phyloP scores from a whole-genome alignment of 495 filamentous ascomycete species.

The Xylaria acuta region DNA sequence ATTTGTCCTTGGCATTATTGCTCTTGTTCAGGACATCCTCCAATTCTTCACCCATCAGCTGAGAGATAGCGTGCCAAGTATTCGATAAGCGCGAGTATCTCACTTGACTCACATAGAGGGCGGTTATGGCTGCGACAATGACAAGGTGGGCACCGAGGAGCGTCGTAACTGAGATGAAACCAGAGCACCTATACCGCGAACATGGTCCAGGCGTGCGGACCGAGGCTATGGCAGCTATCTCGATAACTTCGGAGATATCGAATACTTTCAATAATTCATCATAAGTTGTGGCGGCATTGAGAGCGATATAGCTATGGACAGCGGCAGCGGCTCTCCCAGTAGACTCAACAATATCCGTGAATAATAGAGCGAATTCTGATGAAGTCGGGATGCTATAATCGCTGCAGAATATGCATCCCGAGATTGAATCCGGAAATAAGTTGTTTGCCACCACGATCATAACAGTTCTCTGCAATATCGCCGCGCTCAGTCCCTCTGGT shows the following conservation, averaged over 20 bases:
- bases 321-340: constrained; percentile 12
- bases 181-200: background rate
- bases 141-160: background rate
- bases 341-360: constrained; percentile 3
- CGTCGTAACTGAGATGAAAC: background rate
- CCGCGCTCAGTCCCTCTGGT: background rate
- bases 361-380: background rate
- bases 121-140: background rate
- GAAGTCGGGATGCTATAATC: background rate
- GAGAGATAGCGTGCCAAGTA: constrained; percentile 16
- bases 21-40: background rate
- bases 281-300: background rate
- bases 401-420: constrained; percentile 3
- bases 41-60: constrained; percentile 13
- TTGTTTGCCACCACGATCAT: background rate
- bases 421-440: background rate
- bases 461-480: background rate
- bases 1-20: constrained; percentile 9
- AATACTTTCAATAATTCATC: background rate
- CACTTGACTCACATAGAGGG: background rate
- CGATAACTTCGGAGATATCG: background rate
- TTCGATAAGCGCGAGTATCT: constrained; percentile 17
- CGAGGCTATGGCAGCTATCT: background rate
- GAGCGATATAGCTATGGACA: background rate
- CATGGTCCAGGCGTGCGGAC: constrained; percentile 14